These are phyloP conservation scores for Aspergillus thermomutatus DNA, from an alignment of 2,329 filamentous ascomycete species.

Conservation along the genomic window DNA sequence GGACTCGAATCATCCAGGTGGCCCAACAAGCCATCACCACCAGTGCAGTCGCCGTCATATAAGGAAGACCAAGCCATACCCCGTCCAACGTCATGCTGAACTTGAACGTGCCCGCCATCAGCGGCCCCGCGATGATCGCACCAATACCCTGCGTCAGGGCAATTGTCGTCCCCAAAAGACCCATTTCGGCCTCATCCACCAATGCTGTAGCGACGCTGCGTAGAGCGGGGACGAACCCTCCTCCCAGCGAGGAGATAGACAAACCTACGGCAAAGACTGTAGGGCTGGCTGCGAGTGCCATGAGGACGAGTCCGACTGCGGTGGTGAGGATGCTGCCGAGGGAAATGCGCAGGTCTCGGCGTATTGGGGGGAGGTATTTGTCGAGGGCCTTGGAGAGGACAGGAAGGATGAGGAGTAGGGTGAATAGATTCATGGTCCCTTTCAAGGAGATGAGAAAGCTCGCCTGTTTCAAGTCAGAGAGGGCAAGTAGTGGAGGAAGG, in stretches of 20 bases:
- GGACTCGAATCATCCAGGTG: neutral
- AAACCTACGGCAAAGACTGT: constrained; percentile 5
- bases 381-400: constrained; percentile 1
- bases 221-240: constrained; percentile 10
- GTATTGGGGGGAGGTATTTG: constrained; percentile 2
- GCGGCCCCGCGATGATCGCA: constrained; percentile 6
- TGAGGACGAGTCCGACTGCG: constrained; percentile 3
- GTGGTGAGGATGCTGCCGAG: constrained; percentile 3
- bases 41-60: constrained; percentile 2
- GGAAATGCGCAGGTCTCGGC: constrained; percentile 5
- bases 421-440: constrained; percentile 2
- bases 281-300: constrained; percentile 7
- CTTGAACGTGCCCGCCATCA: constrained; percentile 4
- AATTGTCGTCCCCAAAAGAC: constrained; percentile 11
- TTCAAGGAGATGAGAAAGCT: constrained; percentile 11
- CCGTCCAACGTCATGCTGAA: constrained; percentile 7
- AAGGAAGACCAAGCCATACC: constrained; percentile 9
- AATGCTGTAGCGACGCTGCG: constrained; percentile 13
- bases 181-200: constrained; percentile 6
- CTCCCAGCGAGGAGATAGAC: constrained; percentile 6
- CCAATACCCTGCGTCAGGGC: constrained; percentile 8
- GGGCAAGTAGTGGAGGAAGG: neutral
- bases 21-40: neutral
- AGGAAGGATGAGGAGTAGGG: constrained; percentile 9
- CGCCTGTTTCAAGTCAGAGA: neutral